Evolutionary conservation across 345 rosid genomes (phyloP).

Genomic region (Corymbia maculata): DNA sequence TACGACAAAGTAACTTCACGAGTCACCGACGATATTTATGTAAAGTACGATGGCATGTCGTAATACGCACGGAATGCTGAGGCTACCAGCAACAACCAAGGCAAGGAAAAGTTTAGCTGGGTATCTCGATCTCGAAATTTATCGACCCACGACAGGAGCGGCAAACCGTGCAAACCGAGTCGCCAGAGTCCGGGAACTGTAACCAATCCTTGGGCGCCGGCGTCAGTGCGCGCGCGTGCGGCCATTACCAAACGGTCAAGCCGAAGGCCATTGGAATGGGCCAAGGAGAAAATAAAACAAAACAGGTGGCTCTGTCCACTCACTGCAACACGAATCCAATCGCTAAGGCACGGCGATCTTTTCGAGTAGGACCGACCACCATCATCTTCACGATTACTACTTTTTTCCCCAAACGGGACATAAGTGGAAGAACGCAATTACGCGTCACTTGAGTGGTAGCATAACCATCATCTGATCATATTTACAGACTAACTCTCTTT

Average conservation of each 20-base stretch:
- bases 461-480: neutral
- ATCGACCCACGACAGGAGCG: neutral
- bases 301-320: neutral
- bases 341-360: neutral
- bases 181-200: neutral
- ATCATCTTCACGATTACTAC: neutral
- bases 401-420: neutral
- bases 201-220: neutral
- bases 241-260: neutral
- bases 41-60: neutral
- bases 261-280: neutral
- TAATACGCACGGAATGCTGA: neutral
- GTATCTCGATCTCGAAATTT: neutral
- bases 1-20: neutral
- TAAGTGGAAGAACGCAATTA: neutral
- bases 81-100: neutral
- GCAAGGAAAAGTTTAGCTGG: neutral
- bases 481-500: neutral
- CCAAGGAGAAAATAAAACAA: neutral
- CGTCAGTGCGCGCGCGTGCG: neutral
- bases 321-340: neutral
- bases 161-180: neutral
- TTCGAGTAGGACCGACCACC: neutral
- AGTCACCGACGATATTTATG: neutral
- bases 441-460: neutral